Evolutionary conservation across 179 eudicot genomes (phyloP).

Genomic region (Amaranthus tricolor): DNA sequence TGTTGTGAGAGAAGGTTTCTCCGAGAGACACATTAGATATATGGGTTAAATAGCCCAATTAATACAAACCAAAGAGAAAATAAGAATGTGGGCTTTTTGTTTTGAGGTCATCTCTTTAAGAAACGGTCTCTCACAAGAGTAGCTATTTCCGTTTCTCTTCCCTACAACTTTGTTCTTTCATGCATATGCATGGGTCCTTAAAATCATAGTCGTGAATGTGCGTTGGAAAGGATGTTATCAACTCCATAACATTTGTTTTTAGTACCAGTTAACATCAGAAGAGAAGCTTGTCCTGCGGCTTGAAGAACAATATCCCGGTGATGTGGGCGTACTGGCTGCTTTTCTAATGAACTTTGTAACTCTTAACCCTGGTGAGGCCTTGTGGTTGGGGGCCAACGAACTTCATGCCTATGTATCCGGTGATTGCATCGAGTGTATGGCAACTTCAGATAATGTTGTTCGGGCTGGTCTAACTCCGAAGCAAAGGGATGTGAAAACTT

Average conservation of each 20-base stretch:
- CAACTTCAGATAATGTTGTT: slow-evolving; percentile 93
- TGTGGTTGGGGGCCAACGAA: slow-evolving; percentile 83
- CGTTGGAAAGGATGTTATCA: not conserved
- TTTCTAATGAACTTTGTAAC: slow-evolving; percentile 75
- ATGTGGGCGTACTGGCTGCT: slow-evolving; percentile 77
- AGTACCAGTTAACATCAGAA: slow-evolving; percentile 50
- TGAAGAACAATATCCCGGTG: slow-evolving; percentile 69
- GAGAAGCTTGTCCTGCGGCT: slow-evolving; percentile 70
- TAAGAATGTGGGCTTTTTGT: too few species aligned
- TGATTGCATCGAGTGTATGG: slow-evolving; percentile 94
- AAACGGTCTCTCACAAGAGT: too few species aligned
- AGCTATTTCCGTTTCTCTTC: too few species aligned
- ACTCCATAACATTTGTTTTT: not conserved
- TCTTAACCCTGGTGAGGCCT: slow-evolving; percentile 78
- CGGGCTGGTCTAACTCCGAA: slow-evolving; percentile 96
- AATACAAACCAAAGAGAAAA: too few species aligned
- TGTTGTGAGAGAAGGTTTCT: too few species aligned
- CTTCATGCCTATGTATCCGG: slow-evolving; percentile 90
- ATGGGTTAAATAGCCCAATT: too few species aligned
- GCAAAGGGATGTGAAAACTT: slow-evolving; percentile 60
- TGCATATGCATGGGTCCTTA: not conserved
- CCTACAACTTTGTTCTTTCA: not conserved
- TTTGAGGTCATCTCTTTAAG: too few species aligned
- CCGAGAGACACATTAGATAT: too few species aligned
- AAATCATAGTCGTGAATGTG: not conserved